A percentile compares a stretch with the other conserved stretches of the same genome.
These are phyloP conservation scores for Vickermania ingenoplastis DNA, from an alignment of 208 protist species.

Conservation along the genomic window DNA sequence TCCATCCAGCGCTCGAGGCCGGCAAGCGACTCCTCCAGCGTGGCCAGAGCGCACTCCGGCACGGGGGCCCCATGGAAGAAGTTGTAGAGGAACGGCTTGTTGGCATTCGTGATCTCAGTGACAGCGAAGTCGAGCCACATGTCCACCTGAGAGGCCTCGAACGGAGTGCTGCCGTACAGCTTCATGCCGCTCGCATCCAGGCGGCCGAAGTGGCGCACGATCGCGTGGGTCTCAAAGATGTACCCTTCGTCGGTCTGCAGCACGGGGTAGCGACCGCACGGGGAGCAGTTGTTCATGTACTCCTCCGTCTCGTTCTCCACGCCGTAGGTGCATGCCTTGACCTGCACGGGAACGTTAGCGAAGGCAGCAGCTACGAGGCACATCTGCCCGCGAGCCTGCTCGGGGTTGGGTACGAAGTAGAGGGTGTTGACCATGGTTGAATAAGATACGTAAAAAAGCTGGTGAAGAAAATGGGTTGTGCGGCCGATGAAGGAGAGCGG, in stretches of 20 bases:
- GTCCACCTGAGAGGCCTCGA: conserved; percentile 72
- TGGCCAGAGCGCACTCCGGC: conserved; percentile 14
- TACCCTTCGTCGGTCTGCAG: conserved; percentile 72
- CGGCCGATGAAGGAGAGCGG: conserved; percentile 3
- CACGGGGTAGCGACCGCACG: conserved; percentile 50
- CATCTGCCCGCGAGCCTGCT: conserved; percentile 48
- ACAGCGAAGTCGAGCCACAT: conserved; percentile 82
- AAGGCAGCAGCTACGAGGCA: conserved; percentile 46
- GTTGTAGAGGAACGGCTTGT: conserved; percentile 19
- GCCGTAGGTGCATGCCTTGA: conserved; percentile 29
- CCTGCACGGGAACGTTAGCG: conserved; percentile 41
- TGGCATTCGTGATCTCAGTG: conserved; percentile 42
- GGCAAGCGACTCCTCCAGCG: conserved; percentile 30
- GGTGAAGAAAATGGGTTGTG: conserved; percentile 1
- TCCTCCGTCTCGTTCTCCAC: conserved; percentile 54
- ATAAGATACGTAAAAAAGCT: conserved; percentile 1
- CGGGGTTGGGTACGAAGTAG: conserved; percentile 15
- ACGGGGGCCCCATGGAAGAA: conserved; percentile 15
- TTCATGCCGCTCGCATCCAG: conserved; percentile 36
- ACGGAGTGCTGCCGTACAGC: conserved; percentile 65
- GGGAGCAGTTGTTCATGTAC: conserved; percentile 56
- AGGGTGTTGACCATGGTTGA: conserved; percentile 33
- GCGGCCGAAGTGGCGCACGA: conserved; percentile 70
- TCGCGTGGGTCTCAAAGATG: conserved; percentile 85
- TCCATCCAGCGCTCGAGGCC: conserved; percentile 64